A percentile compares a stretch with the other conserved stretches of the same genome.
These are phyloP conservation scores for Entrophospora sp. DNA, from an alignment of 192 early-diverging fungal species.

Conservation along the genomic window DNA sequence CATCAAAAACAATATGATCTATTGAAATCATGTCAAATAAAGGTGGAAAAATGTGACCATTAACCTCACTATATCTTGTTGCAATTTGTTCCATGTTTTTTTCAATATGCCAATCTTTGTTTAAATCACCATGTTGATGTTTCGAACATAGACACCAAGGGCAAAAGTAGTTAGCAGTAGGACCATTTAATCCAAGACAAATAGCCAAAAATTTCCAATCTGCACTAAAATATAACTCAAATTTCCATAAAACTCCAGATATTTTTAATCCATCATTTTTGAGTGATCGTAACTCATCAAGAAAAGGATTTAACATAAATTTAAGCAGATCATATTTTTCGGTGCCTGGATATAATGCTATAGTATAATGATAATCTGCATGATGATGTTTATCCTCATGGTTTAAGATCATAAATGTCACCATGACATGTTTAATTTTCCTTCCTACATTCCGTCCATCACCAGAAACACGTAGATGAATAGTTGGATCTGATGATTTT, in stretches of 20 bases:
- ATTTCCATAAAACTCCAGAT: not conserved
- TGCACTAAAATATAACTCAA: conserved; percentile 5
- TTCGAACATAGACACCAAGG: not conserved
- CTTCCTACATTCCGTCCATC: not conserved
- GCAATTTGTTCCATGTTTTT: not conserved
- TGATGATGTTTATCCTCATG: not conserved
- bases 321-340: not conserved
- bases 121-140: not conserved
- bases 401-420: conserved; percentile 2
- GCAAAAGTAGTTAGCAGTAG: not conserved
- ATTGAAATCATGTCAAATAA: not conserved
- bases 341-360: not conserved
- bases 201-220: not conserved
- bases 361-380: conserved; percentile 5
- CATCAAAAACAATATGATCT: not conserved
- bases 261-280: not conserved
- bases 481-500: not conserved
- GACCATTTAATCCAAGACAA: not conserved
- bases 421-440: conserved; percentile 2
- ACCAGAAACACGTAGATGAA: not conserved
- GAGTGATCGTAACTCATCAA: not conserved
- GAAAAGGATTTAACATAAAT: not conserved
- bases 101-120: not conserved
- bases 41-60: not conserved
- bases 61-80: not conserved